Percentiles rank a stretch among this genome's conserved stretches.
Conservation (phyloP, 2,329 filamentous ascomycete species). For the Capronia americana region DNA sequence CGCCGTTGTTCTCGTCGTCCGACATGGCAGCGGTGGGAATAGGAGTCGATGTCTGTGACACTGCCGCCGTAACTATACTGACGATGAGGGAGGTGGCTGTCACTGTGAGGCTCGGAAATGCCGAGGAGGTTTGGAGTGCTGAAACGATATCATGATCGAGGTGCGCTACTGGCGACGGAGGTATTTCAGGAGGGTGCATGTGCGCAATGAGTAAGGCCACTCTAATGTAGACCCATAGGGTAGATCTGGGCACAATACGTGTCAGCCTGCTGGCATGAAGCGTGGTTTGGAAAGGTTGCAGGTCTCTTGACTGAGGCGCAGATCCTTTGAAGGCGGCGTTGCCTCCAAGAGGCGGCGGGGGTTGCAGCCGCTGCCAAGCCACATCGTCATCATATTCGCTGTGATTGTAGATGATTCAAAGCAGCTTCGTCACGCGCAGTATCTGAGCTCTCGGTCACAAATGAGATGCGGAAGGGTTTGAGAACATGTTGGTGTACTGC, state of each 20-base stretch:
- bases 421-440: too few relatives aligned
- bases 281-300: slow-evolving; percentile 1
- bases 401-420: not conserved
- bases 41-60: slow-evolving; percentile 14
- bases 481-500: too few relatives aligned
- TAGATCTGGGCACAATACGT: not conserved
- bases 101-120: slow-evolving; percentile 14
- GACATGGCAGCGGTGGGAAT: slow-evolving; percentile 35
- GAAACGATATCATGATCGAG: slow-evolving; percentile 27
- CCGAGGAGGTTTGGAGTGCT: slow-evolving; percentile 12
- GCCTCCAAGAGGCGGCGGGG: slow-evolving; percentile 3
- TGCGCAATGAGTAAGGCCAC: slow-evolving; percentile 3
- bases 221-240: slow-evolving; percentile 16
- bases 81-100: slow-evolving; percentile 28
- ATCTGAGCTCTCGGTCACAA: too few relatives aligned
- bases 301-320: slow-evolving; percentile 5
- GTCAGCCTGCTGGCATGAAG: slow-evolving; percentile 5
- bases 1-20: slow-evolving; percentile 63
- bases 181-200: slow-evolving; percentile 31
- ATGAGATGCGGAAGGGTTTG: too few relatives aligned
- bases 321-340: not conserved
- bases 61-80: slow-evolving; percentile 33
- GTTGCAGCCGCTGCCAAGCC: slow-evolving; percentile 4
- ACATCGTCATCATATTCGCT: slow-evolving; percentile 13
- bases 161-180: slow-evolving; percentile 12